Percentiles rank a stretch among this genome's conserved stretches.
These are phyloP conservation scores for Penicillium sp. DNA, from an alignment of 2,329 filamentous ascomycete genomes.

Conservation along the genomic window DNA sequence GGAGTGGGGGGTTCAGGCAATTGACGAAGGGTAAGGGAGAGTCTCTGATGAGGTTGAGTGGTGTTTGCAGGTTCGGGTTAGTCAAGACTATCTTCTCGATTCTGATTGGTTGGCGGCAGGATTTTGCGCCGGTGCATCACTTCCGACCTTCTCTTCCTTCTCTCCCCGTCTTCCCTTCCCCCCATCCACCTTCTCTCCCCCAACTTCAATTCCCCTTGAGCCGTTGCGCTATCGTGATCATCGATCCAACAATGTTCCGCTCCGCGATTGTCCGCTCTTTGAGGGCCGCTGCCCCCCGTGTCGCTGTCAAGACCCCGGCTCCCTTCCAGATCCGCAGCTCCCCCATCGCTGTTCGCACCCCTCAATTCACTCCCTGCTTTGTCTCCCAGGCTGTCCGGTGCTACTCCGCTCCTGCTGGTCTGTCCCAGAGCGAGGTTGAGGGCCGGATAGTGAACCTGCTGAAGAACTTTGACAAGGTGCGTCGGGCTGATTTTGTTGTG, in stretches of 20 bases:
- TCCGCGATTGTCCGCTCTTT: slow-evolving; percentile 75
- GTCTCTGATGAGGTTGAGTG: slow-evolving; percentile 22
- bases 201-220: slow-evolving; percentile 11
- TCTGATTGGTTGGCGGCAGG: slow-evolving; percentile 38
- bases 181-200: slow-evolving; percentile 16
- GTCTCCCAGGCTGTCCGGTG: slow-evolving; percentile 66
- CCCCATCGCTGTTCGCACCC: slow-evolving; percentile 54
- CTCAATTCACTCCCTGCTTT: slow-evolving; percentile 57
- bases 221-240: slow-evolving; percentile 14
- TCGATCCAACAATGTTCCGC: slow-evolving; percentile 69
- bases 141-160: slow-evolving; percentile 20
- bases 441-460: slow-evolving; percentile 87
- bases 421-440: slow-evolving; percentile 79
- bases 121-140: slow-evolving; percentile 33
- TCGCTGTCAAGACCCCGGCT: slow-evolving; percentile 50
- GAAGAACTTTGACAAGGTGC: slow-evolving; percentile 95
- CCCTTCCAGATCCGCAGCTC: slow-evolving; percentile 55
- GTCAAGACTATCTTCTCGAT: slow-evolving; percentile 37
- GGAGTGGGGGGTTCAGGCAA: slow-evolving; percentile 15
- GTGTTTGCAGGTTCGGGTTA: slow-evolving; percentile 33
- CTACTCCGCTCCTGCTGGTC: slow-evolving; percentile 76
- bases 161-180: slow-evolving; percentile 16
- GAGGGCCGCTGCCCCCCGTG: slow-evolving; percentile 50
- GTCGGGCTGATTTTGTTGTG: slow-evolving; percentile 24
- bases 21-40: slow-evolving; percentile 20